Conservation (phyloP, 2,329 filamentous ascomycete genomes). For the Plectosphaerella sp. region DNA sequence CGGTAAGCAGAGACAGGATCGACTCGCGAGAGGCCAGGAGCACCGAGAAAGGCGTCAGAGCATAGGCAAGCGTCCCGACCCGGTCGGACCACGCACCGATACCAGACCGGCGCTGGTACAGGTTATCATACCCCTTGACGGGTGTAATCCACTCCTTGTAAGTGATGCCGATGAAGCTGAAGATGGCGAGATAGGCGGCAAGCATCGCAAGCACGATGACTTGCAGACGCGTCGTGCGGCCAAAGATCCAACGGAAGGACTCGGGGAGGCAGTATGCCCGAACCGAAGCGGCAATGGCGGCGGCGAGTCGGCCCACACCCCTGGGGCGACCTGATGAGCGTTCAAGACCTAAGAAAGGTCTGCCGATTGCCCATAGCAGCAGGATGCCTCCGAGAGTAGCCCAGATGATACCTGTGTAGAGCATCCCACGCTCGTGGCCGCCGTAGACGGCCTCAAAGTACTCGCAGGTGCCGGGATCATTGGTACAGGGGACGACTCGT, state of each 20-base stretch:
- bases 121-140: conserved; percentile 46
- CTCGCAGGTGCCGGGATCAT: conserved; percentile 40
- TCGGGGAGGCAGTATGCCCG: conserved; percentile 56
- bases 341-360: conserved; percentile 11
- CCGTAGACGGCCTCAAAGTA: conserved; percentile 48
- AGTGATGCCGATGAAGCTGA: conserved; percentile 63
- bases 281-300: conserved; percentile 22
- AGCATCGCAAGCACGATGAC: conserved; percentile 56
- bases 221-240: conserved; percentile 64
- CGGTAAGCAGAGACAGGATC: conserved; percentile 64
- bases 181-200: conserved; percentile 59
- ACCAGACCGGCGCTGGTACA: conserved; percentile 60
- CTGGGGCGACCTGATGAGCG: too few species aligned
- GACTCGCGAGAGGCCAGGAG: conserved; percentile 64
- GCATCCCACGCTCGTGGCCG: conserved; percentile 43
- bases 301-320: conserved; percentile 21
- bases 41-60: conserved; percentile 66
- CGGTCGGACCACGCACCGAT: conserved; percentile 67
- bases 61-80: conserved; percentile 67
- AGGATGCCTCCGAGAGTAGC: conserved; percentile 37
- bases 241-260: conserved; percentile 53
- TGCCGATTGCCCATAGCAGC: conserved; percentile 33
- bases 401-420: conserved; percentile 48
- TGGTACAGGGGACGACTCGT: conserved; percentile 39
- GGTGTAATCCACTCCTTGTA: conserved; percentile 69